A percentile compares a stretch with the other conserved stretches of the same genome.
phyloP scores from a whole-genome alignment of 2,329 filamentous ascomycete species.

The Phaeosphaeria sp. region DNA sequence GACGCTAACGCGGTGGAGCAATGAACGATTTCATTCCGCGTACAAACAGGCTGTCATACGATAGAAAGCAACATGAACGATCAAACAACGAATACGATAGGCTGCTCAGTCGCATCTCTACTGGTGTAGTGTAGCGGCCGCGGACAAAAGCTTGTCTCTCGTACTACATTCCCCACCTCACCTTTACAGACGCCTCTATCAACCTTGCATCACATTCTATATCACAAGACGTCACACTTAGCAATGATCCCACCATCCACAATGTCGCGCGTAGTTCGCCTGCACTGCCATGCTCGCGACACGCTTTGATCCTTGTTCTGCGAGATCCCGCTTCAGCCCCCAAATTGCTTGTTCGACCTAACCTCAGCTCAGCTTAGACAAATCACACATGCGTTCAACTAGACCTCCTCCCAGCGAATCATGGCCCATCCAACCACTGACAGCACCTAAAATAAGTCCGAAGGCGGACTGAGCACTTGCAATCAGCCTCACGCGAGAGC shows the following conservation, averaged over 20 bases:
- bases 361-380: constrained; percentile 13
- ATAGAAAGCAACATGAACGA: neutral
- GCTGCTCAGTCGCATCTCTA: neutral
- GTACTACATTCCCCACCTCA: neutral
- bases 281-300: neutral
- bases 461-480: constrained; percentile 2
- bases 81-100: neutral
- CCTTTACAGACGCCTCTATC: neutral
- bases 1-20: neutral
- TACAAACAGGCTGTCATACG: neutral
- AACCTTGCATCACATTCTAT: neutral
- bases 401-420: constrained; percentile 7
- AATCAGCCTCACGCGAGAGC: constrained; percentile 9
- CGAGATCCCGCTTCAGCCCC: constrained; percentile 9
- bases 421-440: constrained; percentile 2
- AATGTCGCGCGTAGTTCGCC: neutral
- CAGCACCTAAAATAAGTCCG: constrained; percentile 10
- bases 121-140: neutral
- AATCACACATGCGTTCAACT: constrained; percentile 2
- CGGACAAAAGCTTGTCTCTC: neutral
- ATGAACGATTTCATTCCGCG: neutral
- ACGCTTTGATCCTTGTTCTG: neutral
- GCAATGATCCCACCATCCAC: neutral
- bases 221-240: neutral
- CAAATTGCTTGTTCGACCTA: constrained; percentile 13